These are phyloP conservation scores for Arthrobotrys conoides DNA, from an alignment of 2,329 filamentous ascomycete species.

Conservation along the genomic window DNA sequence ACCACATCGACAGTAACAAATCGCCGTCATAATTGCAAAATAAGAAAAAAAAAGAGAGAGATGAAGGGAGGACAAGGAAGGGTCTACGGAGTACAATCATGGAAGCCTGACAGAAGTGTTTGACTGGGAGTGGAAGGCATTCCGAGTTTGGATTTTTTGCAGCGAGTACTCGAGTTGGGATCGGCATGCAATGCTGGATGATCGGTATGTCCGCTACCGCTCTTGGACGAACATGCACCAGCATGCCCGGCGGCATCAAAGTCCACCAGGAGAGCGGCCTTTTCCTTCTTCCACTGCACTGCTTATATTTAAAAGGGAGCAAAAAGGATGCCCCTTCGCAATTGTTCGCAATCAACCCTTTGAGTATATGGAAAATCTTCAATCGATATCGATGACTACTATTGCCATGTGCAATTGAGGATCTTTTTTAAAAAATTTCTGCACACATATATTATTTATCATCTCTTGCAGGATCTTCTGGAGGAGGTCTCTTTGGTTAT, in stretches of 20 bases:
- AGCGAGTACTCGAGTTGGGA: constrained; percentile 40
- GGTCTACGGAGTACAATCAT: not conserved
- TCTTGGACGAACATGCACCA: constrained; percentile 42
- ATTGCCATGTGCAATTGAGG: constrained; percentile 6
- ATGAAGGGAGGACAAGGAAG: not conserved
- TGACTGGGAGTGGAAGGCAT: constrained; percentile 21
- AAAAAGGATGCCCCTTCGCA: constrained; percentile 52
- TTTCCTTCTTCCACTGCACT: constrained; percentile 20
- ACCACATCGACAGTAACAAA: not conserved
- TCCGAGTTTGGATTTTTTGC: constrained; percentile 47
- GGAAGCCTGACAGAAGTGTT: constrained; percentile 9
- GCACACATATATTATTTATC: not conserved
- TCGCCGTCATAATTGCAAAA: not conserved
- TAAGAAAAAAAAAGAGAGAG: constrained; percentile 3
- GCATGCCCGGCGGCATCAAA: constrained; percentile 24
- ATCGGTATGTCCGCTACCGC: constrained; percentile 58
- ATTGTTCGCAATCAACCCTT: constrained; percentile 32
- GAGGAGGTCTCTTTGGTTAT: not conserved
- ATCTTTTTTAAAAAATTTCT: not conserved
- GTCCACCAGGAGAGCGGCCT: constrained; percentile 38
- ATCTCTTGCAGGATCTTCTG: not conserved
- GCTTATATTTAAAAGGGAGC: constrained; percentile 44
- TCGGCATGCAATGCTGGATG: constrained; percentile 49
- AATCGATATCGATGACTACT: constrained; percentile 20
- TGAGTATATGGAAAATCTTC: not conserved